Conservation (phyloP, 345 rosid genomes). For the Dimocarpus longan region DNA sequence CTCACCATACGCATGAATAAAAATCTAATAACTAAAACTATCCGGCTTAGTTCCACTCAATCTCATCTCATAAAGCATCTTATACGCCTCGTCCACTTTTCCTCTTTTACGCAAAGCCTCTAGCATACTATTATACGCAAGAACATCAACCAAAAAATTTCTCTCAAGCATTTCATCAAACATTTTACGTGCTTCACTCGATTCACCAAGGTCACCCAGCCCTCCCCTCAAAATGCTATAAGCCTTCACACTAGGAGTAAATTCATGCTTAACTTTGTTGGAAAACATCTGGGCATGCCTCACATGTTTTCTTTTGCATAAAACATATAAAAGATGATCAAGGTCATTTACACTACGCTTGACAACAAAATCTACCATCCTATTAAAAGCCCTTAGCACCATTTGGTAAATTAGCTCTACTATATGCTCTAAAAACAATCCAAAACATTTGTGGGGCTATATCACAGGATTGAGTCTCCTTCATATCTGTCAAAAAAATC, state of each 20-base stretch:
- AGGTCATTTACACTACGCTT: constrained; percentile 62
- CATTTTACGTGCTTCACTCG: constrained; percentile 50
- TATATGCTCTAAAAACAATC: constrained; percentile 74
- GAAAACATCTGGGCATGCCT: constrained; percentile 58
- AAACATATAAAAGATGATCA: constrained; percentile 57
- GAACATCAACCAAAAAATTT: constrained; percentile 49
- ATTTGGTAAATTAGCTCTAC: constrained; percentile 66
- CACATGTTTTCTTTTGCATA: constrained; percentile 72
- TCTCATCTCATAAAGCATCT: constrained; percentile 62
- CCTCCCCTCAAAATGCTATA: constrained; percentile 69
- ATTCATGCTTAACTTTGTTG: constrained; percentile 44
- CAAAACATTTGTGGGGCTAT: constrained; percentile 57
- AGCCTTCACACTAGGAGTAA: constrained; percentile 49
- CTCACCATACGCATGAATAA: constrained; percentile 70
- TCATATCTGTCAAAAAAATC: constrained; percentile 69
- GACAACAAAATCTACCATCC: constrained; percentile 82
- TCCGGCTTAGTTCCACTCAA: constrained; percentile 54
- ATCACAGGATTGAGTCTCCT: constrained; percentile 48
- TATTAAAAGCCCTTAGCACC: constrained; percentile 78
- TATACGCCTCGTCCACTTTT: constrained; percentile 57
- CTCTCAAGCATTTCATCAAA: constrained; percentile 72
- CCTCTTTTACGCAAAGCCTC: constrained; percentile 77
- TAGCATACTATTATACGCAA: constrained; percentile 66
- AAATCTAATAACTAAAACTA: constrained; percentile 63
- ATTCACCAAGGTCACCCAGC: constrained; percentile 56